Base-by-base conservation (phyloP, 1,139 yeast genomes). In the Yamadazyma dushanensis region DNA sequence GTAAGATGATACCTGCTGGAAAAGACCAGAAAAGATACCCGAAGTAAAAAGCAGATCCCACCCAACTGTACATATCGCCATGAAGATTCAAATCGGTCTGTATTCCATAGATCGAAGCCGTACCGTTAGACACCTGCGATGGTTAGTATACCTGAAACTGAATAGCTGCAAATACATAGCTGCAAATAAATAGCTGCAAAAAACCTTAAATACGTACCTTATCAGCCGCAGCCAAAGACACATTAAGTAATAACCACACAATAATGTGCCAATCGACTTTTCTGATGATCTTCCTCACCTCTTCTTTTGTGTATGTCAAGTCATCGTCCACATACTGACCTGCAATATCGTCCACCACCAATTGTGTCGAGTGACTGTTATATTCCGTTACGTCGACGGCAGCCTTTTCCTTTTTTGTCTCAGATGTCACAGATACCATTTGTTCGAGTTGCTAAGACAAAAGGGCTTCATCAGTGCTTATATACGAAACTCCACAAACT, bases 221-320 rank as follows among this genome's bases (percentile, higher is more conserved):
- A 41, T 49, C 52, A 35, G 42, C 37, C 17, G 49, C 45, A 15
- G 41, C 45, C 21, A 42, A 32, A 4, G 42, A 25, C 19, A 40
- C 44, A 35, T 36, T 43, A 13, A 76, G 41, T 50, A 79, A 71
- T 62, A 80, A 63, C 31, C 80, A 44, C 0, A 86, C 81, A 44
- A 78, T 59, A 40, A 82, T 50, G 44, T 57, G 69, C 16, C 69
- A 31, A 52, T 80, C 86, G 26, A 78, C 73, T 48, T 80, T 82
- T 39, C 76, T 26, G 8, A 47, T 51, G 11, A 56, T 16, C 19
- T 36, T 48, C 20, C 36, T 39, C 16, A 44, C 47, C 22, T 46
- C 45, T 10, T 29, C 44, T 22, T 38, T 30, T 10, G 43, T 35
- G 17, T 47, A 36, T 1, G 46, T 38, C 21, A 30, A 40, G 19